Conservation (phyloP, 306 rosid species). For the Lathyrus tuberosus region DNA sequence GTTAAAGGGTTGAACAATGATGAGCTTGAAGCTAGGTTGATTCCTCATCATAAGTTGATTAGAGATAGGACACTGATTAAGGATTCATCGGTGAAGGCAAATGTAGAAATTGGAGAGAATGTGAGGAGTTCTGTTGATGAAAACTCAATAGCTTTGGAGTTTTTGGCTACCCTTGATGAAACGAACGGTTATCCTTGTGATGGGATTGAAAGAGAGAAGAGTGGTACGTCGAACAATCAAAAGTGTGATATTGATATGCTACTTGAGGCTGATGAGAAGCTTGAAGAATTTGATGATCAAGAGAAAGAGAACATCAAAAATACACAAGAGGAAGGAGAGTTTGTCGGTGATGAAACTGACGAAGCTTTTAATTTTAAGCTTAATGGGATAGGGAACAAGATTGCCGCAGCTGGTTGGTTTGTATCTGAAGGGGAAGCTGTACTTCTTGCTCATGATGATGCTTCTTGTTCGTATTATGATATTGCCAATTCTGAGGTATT, state of each 20-base stretch:
- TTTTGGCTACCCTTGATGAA: conserved; percentile 64
- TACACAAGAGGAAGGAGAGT: conserved; percentile 41
- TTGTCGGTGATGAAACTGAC: conserved; percentile 63
- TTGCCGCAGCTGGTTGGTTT: conserved; percentile 84
- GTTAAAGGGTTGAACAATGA: conserved; percentile 57
- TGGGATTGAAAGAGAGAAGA: conserved; percentile 23
- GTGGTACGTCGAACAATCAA: conserved; percentile 30
- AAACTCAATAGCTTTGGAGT: conserved; percentile 60
- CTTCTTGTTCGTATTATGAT: conserved; percentile 85
- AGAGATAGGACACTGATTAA: conserved; percentile 43
- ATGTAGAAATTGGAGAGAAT: conserved; percentile 38
- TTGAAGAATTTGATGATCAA: conserved; percentile 77
- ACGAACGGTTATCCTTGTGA: conserved; percentile 46
- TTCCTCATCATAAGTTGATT: conserved; percentile 85
- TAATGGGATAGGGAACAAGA: conserved; percentile 72
- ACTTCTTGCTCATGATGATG: conserved; percentile 86
- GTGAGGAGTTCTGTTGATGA: conserved; percentile 55
- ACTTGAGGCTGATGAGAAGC: conserved; percentile 69
- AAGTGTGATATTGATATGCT: conserved; percentile 53
- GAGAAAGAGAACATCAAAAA: conserved; percentile 46
- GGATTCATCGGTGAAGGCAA: conserved; percentile 26
- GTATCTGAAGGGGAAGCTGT: conserved; percentile 92
- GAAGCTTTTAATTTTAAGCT: conserved; percentile 58
- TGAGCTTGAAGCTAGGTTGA: conserved; percentile 78
- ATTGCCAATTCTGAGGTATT: conserved; percentile 84